phyloP scores from a whole-genome alignment of 495 filamentous ascomycete species.

The Lentithecium fluviatile region DNA sequence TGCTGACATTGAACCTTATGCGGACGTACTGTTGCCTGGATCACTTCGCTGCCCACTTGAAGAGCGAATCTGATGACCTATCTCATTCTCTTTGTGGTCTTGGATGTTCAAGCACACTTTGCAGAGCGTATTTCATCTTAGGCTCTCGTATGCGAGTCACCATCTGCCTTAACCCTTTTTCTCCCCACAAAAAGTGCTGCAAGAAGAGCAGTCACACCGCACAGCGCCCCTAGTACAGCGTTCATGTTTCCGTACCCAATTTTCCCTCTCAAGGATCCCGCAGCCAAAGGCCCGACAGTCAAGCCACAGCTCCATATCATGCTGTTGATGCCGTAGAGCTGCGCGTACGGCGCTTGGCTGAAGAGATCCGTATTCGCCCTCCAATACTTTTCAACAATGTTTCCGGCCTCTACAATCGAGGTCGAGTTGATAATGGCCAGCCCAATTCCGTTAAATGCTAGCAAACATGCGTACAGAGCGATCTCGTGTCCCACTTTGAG shows the following conservation, averaged over 20 bases:
- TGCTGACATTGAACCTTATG: no score
- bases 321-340: constrained; percentile 57
- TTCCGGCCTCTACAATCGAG: constrained; percentile 40
- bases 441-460: constrained; percentile 52
- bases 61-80: no score
- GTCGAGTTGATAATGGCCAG: constrained; percentile 52
- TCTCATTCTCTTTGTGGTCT: no score
- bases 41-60: no score
- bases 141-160: no score
- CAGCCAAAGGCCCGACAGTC: constrained; percentile 52
- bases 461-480: constrained; percentile 47
- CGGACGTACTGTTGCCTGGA: no score
- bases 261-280: constrained; percentile 49
- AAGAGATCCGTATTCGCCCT: constrained; percentile 47
- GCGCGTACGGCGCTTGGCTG: constrained; percentile 55
- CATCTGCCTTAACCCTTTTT: no score
- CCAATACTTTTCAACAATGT: constrained; percentile 45
- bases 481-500: constrained; percentile 37
- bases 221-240: constrained; percentile 49
- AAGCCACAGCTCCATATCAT: constrained; percentile 54
- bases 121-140: no score
- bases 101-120: no score
- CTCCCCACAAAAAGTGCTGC: constrained; percentile 52
- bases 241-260: constrained; percentile 62
- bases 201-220: constrained; percentile 47